Percentiles rank a stretch among this genome's conserved stretches.
phyloP scores from a whole-genome alignment of 805 yeast species.

The Candida cerambycidarum region DNA sequence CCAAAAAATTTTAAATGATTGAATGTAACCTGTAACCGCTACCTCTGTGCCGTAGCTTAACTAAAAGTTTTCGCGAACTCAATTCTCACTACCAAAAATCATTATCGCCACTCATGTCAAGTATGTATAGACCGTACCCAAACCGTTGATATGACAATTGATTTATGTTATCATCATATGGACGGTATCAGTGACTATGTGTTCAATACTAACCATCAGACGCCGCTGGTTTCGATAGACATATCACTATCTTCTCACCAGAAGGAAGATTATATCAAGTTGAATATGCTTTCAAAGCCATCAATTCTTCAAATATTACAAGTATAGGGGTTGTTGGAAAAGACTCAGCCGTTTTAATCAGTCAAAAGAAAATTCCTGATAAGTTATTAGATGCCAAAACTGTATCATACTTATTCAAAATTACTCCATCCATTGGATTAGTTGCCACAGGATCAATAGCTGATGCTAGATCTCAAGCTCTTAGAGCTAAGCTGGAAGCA shows the following conservation, averaged over 20 bases:
- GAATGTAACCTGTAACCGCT: neutral
- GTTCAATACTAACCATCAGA: slow-evolving; percentile 7
- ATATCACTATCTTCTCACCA: slow-evolving; percentile 96
- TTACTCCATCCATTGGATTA: slow-evolving; percentile 81
- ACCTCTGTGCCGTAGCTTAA: neutral
- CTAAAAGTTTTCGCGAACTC: neutral
- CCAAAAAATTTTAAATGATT: no score
- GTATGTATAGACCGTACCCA: slow-evolving; percentile 8
- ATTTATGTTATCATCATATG: no score
- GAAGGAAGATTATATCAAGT: slow-evolving; percentile 98
- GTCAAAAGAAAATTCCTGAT: slow-evolving; percentile 96
- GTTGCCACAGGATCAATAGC: slow-evolving; percentile 95
- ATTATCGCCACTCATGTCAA: slow-evolving; percentile 15
- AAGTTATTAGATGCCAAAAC: slow-evolving; percentile 85
- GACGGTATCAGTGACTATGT: no score
- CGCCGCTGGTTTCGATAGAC: slow-evolving; percentile 97
- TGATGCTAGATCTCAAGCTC: slow-evolving; percentile 88
- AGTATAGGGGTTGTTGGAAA: slow-evolving; percentile 85
- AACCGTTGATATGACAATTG: no score
- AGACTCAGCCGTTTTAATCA: slow-evolving; percentile 81
- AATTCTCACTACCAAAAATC: neutral
- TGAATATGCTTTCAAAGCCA: slow-evolving; percentile 97
- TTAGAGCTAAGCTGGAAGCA: slow-evolving; percentile 92
- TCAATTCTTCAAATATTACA: slow-evolving; percentile 88
- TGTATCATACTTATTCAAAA: slow-evolving; percentile 80